Conservation (phyloP, 106 monocot species). For the Iris macrosiphon region DNA sequence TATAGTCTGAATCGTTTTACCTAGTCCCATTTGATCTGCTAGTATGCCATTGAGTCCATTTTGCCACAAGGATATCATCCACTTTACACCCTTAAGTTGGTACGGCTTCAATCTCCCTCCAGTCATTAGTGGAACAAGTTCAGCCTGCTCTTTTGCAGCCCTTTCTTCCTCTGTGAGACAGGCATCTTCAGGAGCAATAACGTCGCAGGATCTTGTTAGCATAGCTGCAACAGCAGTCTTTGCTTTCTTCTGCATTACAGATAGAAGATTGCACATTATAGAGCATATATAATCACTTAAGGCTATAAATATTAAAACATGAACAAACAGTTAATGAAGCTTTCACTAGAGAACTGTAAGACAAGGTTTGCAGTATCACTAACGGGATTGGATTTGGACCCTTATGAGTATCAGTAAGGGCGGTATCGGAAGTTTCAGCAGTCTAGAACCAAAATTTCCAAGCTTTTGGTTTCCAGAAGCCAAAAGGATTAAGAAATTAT, state of each 20-base stretch:
- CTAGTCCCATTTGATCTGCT: constrained; percentile 99
- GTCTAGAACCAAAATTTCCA: too few relatives aligned
- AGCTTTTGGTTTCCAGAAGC: too few relatives aligned
- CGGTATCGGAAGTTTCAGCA: too few relatives aligned
- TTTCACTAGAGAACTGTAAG: too few relatives aligned
- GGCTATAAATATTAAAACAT: too few relatives aligned
- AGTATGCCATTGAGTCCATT: constrained; percentile 97
- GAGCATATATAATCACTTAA: too few relatives aligned
- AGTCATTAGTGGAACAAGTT: constrained; percentile 88
- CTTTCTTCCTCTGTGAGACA: constrained; percentile 66
- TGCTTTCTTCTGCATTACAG: constrained; percentile 45
- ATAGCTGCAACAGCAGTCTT: constrained; percentile 92
- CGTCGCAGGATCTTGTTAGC: constrained; percentile 66
- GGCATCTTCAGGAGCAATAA: constrained; percentile 45
- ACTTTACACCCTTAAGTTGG: constrained; percentile 94
- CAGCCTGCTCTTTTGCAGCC: constrained; percentile 65
- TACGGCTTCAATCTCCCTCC: constrained; percentile 88
- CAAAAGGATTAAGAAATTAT: too few relatives aligned
- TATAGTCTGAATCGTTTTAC: constrained; percentile 96
- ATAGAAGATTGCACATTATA: neutral
- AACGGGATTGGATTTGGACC: too few relatives aligned
- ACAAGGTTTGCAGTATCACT: too few relatives aligned
- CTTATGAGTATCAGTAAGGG: too few relatives aligned
- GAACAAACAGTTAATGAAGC: too few relatives aligned
- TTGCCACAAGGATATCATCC: constrained; percentile 96